Conservation (phyloP, 495 filamentous ascomycete genomes). For the Hypoxylon subgilvum region DNA sequence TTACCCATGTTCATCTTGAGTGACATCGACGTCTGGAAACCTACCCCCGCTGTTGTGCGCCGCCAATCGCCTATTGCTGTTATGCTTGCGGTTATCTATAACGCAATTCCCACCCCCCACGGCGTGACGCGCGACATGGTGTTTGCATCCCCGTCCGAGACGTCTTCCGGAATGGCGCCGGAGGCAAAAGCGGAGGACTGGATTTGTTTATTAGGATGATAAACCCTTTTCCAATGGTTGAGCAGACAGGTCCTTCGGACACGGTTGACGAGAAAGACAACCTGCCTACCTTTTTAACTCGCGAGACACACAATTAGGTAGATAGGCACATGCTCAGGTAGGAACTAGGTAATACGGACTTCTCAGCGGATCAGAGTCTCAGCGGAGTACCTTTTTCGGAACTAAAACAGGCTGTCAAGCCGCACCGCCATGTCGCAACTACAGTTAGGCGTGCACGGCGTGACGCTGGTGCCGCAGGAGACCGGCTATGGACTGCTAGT, state of each 20-base stretch:
- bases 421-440: constrained; percentile 21
- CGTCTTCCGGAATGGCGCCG: constrained; percentile 5
- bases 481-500: constrained; percentile 77
- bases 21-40: not conserved
- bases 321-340: no score
- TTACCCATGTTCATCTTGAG: constrained; percentile 3
- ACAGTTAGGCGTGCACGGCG: constrained; percentile 23
- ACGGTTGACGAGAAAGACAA: no score
- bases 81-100: no score
- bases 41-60: no score
- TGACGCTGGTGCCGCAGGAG: constrained; percentile 46
- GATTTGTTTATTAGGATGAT: not conserved
- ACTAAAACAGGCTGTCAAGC: not conserved
- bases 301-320: no score
- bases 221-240: not conserved
- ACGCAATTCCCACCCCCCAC: constrained; percentile 25
- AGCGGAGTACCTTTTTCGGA: not conserved
- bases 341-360: not conserved
- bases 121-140: constrained; percentile 25
- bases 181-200: constrained; percentile 8
- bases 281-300: no score
- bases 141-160: constrained; percentile 1
- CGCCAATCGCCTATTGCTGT: no score
- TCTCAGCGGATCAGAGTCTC: not conserved
- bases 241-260: no score